Percentiles rank a stretch among this genome's conserved stretches.
Evolutionary conservation across 352 stramenopile species (phyloP).

Genomic region (Phytopythium ostracodes): DNA sequence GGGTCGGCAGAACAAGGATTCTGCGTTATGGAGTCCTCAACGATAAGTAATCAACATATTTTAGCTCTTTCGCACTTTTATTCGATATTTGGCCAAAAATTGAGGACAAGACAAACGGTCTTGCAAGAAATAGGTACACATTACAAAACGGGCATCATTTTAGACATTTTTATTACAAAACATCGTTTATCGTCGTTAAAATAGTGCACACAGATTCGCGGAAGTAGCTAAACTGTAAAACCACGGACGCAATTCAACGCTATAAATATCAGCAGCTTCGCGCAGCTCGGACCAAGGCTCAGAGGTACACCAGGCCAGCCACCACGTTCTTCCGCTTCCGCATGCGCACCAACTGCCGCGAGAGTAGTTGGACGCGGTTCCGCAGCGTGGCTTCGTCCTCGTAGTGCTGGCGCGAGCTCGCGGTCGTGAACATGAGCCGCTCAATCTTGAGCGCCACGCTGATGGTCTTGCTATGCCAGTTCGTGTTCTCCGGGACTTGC

Average conservation of each 20-base stretch:
- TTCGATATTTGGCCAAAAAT: too few relatives aligned
- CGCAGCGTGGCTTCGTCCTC: slow-evolving; percentile 47
- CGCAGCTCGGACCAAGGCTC: not conserved
- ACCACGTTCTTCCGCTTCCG: slow-evolving; percentile 57
- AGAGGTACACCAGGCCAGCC: slow-evolving; percentile 11
- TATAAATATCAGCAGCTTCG: not conserved
- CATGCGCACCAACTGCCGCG: slow-evolving; percentile 49
- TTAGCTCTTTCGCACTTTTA: too few relatives aligned
- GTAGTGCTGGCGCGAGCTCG: slow-evolving; percentile 52
- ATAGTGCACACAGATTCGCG: not conserved
- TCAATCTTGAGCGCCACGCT: slow-evolving; percentile 58
- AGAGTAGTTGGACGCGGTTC: slow-evolving; percentile 47
- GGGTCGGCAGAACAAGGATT: too few relatives aligned
- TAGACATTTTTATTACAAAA: too few relatives aligned
- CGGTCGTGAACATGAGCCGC: slow-evolving; percentile 53
- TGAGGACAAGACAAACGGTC: too few relatives aligned
- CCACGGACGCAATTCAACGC: not conserved
- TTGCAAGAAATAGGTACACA: too few relatives aligned
- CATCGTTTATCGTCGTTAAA: not conserved
- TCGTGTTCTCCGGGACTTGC: slow-evolving; percentile 51
- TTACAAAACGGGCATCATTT: too few relatives aligned
- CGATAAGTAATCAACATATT: too few relatives aligned
- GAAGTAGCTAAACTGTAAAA: too few relatives aligned
- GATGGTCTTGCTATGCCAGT: slow-evolving; percentile 63
- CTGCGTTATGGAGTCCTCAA: too few relatives aligned